Evolutionary conservation across 1,284 basidiomycete species (phyloP).

Genomic region (Exsudoporus floridanus): DNA sequence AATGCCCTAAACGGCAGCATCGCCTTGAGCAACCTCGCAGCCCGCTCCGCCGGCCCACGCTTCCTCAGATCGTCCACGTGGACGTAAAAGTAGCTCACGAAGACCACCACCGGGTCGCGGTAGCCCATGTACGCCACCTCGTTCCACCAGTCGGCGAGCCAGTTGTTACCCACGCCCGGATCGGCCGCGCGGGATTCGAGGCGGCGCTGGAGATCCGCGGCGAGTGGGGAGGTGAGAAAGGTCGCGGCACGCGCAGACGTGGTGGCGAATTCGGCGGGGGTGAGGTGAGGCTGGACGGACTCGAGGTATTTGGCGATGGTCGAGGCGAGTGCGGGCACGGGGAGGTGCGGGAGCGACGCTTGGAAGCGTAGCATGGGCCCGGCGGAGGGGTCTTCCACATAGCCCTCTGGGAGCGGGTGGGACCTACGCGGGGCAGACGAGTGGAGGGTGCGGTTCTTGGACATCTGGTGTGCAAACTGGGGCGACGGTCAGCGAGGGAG

Average conservation of each 20-base stretch:
- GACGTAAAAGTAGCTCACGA: constrained; percentile 94
- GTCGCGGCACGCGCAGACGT: constrained; percentile 63
- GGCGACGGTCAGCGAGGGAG: too few species aligned
- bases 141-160: constrained; percentile 99
- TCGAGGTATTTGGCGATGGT: constrained; percentile 88
- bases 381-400: constrained; percentile 47
- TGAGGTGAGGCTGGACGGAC: constrained; percentile 74
- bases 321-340: constrained; percentile 79
- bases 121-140: constrained; percentile 86
- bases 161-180: constrained; percentile 60
- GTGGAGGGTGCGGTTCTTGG: constrained; percentile 36
- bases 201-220: constrained; percentile 77
- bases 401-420: constrained; percentile 39
- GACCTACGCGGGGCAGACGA: constrained; percentile 36
- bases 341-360: constrained; percentile 76
- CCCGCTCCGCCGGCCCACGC: constrained; percentile 62
- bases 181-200: constrained; percentile 73
- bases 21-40: constrained; percentile 81
- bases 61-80: constrained; percentile 71
- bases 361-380: constrained; percentile 81
- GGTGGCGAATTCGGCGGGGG: constrained; percentile 56
- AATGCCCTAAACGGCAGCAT: constrained; percentile 81
- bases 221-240: constrained; percentile 73
- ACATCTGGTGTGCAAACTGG: constrained; percentile 31
- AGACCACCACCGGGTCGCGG: constrained; percentile 89